Conservation (phyloP, 108 stramenopile species). For the Aurantiochytrium sp. region DNA sequence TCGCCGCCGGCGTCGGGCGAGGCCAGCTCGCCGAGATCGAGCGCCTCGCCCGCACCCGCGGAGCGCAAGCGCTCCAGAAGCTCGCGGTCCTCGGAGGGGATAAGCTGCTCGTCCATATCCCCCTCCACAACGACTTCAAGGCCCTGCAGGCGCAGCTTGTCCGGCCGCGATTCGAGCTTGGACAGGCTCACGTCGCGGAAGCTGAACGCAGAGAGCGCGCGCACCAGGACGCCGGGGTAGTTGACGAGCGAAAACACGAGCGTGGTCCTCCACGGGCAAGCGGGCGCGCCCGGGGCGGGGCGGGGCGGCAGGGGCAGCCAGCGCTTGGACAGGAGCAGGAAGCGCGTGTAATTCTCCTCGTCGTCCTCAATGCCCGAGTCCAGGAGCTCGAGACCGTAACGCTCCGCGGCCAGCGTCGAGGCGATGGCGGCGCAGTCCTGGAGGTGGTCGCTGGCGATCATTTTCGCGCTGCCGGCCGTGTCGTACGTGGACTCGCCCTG, state of each 20-base stretch:
- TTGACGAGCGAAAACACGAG: conserved; percentile 89
- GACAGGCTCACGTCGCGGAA: conserved; percentile 88
- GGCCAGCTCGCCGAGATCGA: too few relatives aligned
- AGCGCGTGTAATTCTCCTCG: conserved; percentile 93
- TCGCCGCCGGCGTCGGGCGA: too few relatives aligned
- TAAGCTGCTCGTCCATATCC: background rate
- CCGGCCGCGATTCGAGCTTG: conserved; percentile 91
- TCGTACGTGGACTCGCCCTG: conserved; percentile 78
- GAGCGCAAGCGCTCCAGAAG: conserved; percentile 50
- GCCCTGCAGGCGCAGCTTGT: conserved; percentile 37
- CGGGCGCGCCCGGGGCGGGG: conserved; percentile 58
- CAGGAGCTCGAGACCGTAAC: conserved; percentile 80
- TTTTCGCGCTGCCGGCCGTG: conserved; percentile 93
- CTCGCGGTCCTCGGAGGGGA: conserved; percentile 30
- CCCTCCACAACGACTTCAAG: background rate
- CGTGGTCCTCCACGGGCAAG: conserved; percentile 69
- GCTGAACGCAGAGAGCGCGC: conserved; percentile 88
- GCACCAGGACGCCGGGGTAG: conserved; percentile 85
- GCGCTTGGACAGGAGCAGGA: conserved; percentile 76
- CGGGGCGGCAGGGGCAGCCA: conserved; percentile 54
- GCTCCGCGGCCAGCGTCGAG: conserved; percentile 79
- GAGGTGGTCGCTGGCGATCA: conserved; percentile 68
- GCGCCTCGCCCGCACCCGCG: too few relatives aligned
- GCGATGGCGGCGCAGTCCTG: background rate
- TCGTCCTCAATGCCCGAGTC: conserved; percentile 91